Evolutionary conservation across 2,329 filamentous ascomycete genomes (phyloP), one percentile per base, ranked within the genome.

Genomic region (Moelleriella libera): DNA sequence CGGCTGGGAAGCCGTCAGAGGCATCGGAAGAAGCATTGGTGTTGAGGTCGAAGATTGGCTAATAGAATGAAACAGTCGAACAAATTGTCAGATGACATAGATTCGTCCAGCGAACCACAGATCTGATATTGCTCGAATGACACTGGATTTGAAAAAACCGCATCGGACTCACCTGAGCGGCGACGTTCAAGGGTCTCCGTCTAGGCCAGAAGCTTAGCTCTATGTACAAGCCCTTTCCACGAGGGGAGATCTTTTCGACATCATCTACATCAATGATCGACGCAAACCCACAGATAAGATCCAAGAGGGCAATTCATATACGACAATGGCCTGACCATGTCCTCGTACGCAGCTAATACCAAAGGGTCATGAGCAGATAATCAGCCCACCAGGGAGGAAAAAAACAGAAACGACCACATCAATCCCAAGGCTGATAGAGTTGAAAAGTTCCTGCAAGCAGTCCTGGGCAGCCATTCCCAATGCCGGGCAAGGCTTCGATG

Each of bases 21-120:
- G 72, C 4, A 66, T 92, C 52, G 86, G 84, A 30, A 69, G 86
- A 57, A 82, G 77, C 58, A 76, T 92, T 46, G 82, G 83, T 2
- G 72, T 92, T n/a, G 85, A 88, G 61, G 73, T 88, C 10, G 80
- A 85, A 52, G 85, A 90, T 60, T 89, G 82, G 73, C 64, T 87
- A 48, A 72, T 82, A 45, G 83, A 86, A 52, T 86, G 60, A 30
- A 3, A 21, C 2, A 21, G 14, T n/a, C 8, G 5, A 6, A 5
- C 4, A 10, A 11, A n/a, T 8, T 42, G 9, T 12, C 21, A 21
- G 21, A 21, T 21, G 21, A 21, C 21, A 3, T 21, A 21, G 3
- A 21, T 21, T 21, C 21, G 21, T 21, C 21, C 21, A 3, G 21
- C 21, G 21, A 21, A 21, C 21, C 21, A 21, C 21, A 21, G 21